A percentile compares a stretch with the other conserved stretches of the same genome.
Conservation (phyloP, 1,139 yeast genomes). For the Wickerhamiella infanticola region DNA sequence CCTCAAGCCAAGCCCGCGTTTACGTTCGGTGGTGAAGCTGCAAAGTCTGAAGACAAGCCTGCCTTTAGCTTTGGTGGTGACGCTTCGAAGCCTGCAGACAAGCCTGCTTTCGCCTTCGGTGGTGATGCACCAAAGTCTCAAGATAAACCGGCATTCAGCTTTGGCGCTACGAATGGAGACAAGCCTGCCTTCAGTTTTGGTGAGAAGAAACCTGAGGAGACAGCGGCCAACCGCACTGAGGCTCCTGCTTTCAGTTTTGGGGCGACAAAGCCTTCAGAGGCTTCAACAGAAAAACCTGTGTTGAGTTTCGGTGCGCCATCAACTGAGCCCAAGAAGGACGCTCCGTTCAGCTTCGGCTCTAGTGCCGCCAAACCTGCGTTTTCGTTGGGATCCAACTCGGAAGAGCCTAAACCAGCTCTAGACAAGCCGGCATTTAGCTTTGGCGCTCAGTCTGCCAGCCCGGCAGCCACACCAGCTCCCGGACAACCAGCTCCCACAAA, state of each 20-base stretch:
- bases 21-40: too few relatives aligned
- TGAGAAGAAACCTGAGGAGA: neutral
- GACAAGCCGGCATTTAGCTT: constrained; percentile 3
- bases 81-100: neutral
- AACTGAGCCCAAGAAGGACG: neutral
- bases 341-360: neutral
- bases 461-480: neutral
- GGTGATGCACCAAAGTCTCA: neutral
- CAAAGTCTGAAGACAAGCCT: neutral
- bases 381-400: neutral
- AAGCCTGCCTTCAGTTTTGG: constrained; percentile 10
- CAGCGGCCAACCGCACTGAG: neutral
- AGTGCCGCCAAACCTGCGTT: constrained; percentile 3
- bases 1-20: neutral
- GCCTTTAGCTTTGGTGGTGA: neutral
- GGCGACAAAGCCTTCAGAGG: neutral
- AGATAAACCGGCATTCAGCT: constrained; percentile 3
- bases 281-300: constrained; percentile 7
- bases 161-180: constrained; percentile 3
- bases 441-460: neutral
- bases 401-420: neutral
- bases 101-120: neutral
- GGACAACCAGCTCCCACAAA: neutral
- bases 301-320: constrained; percentile 5
- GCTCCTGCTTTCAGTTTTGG: neutral